Base-by-base conservation (phyloP, 306 rosid genomes). In the Cucurbita ficifolia region DNA sequence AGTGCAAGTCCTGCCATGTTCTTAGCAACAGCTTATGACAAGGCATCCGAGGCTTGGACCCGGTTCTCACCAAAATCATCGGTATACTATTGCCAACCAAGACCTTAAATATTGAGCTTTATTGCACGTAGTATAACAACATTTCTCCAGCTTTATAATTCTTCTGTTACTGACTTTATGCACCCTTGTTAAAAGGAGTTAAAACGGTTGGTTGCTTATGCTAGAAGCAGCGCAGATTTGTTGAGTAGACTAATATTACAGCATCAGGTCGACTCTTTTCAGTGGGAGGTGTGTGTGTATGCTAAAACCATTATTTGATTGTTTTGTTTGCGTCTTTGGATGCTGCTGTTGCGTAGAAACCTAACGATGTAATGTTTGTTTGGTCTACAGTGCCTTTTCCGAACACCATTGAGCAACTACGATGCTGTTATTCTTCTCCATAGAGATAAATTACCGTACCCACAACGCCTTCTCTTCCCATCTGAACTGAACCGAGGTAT, bases 41-140 rank as follows among this genome's bases (percentile, higher is more conserved):
- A 81, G 73, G 86, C 83, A 76, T 90, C 98, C 22, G 95, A 90
- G 76, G 92, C 92, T 64, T 94, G 98, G 98, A 94, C 96, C 82
- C 81, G 77, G 81, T 74, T 74, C 81, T 90, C 95, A 49, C 96
- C 97, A 29, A 88, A 81, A 68, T 64, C 69, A 73, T 57, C 74
- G 85, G 98, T 94, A 76, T 54, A 96, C 16, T n/a, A 24, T 6
- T 57, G 63, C 7, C 38, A 5, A 5, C 63, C 63, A n/a, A 10
- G 17, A 57, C 38, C 17, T 57, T 57, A 57, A 22, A 24, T 11
- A 24, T 24, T 11, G 16, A 10, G 63, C 63, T 57, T 14, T 57
- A 39, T 39, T 62, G 70, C 49, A 62, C 19, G 3, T 35, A 38
- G 29, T 61, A 16, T 60, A 14, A 12, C 48, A 39, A 14, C 40